A percentile compares a stretch with the other conserved stretches of the same genome.
Conservation (phyloP, 805 yeast genomes). For the Starmera amethionina region DNA sequence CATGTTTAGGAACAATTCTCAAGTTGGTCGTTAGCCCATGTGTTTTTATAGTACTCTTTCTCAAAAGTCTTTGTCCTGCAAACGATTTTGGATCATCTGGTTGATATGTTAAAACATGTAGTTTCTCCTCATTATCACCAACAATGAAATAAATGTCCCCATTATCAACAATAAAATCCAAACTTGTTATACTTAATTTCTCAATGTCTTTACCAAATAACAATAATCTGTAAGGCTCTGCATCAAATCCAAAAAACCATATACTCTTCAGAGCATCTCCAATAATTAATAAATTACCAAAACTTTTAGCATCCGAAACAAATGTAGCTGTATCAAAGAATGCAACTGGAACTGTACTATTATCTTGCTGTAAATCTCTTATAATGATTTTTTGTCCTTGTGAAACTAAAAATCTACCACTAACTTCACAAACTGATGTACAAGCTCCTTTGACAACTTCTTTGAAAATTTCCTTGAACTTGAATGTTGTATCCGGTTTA, state of each 20-base stretch:
- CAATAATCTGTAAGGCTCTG: constrained; percentile 87
- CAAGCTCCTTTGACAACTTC: constrained; percentile 83
- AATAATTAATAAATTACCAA: constrained; percentile 70
- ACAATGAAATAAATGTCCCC: constrained; percentile 57
- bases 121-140: constrained; percentile 55
- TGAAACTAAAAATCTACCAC: constrained; percentile 74
- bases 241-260: constrained; percentile 82
- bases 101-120: constrained; percentile 76
- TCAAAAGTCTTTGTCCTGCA: constrained; percentile 68
- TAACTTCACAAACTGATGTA: constrained; percentile 62
- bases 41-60: constrained; percentile 59
- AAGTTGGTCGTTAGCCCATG: constrained; percentile 53
- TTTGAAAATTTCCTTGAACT: constrained; percentile 58
- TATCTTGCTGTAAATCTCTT: constrained; percentile 78
- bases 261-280: constrained; percentile 76
- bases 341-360: constrained; percentile 85
- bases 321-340: constrained; percentile 80
- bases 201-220: constrained; percentile 66
- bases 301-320: constrained; percentile 69
- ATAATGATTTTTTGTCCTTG: constrained; percentile 80
- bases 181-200: constrained; percentile 49
- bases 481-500: constrained; percentile 72
- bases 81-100: constrained; percentile 84
- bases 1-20: constrained; percentile 29
- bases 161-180: constrained; percentile 70